Evolutionary conservation across 2,329 filamentous ascomycete species (phyloP).

Genomic region (Camptophora hylomeconis): DNA sequence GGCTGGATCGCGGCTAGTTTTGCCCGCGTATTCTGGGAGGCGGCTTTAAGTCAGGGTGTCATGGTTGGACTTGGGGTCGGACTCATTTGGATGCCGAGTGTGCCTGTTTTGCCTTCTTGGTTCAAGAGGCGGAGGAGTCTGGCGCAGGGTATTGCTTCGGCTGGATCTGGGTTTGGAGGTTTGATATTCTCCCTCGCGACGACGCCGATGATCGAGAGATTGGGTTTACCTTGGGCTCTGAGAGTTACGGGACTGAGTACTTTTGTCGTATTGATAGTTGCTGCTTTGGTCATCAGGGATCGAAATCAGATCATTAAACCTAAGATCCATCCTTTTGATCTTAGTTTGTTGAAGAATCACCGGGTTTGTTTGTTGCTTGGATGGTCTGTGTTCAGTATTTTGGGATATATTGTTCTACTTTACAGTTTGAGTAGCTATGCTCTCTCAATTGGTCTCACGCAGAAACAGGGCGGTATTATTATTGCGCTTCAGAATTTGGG

Average conservation of each 20-base stretch:
- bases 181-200: slow-evolving; percentile 19
- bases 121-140: slow-evolving; percentile 21
- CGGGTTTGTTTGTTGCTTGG: slow-evolving; percentile 18
- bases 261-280: slow-evolving; percentile 16
- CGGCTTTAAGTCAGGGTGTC: slow-evolving; percentile 19
- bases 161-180: slow-evolving; percentile 20
- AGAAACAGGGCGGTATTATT: slow-evolving; percentile 26
- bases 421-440: slow-evolving; percentile 33
- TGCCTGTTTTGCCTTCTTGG: slow-evolving; percentile 20
- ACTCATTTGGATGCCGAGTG: slow-evolving; percentile 17
- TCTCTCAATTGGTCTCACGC: slow-evolving; percentile 27
- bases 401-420: slow-evolving; percentile 37
- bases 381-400: slow-evolving; percentile 33
- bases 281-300: slow-evolving; percentile 19
- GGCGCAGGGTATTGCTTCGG: slow-evolving; percentile 20
- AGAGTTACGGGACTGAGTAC: slow-evolving; percentile 20
- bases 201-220: slow-evolving; percentile 18
- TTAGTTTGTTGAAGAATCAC: slow-evolving; percentile 12
- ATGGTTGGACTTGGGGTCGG: slow-evolving; percentile 20
- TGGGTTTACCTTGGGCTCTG: slow-evolving; percentile 20
- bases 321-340: slow-evolving; percentile 16
- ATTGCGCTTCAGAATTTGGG: slow-evolving; percentile 36
- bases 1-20: slow-evolving; percentile 20
- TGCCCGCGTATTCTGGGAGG: slow-evolving; percentile 16
- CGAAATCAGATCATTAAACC: slow-evolving; percentile 18